Evolutionary conservation across 139 green algal genomes (phyloP), one percentile per base, ranked within the genome.

Genomic region (Chlamydomonas sphaeroides): DNA sequence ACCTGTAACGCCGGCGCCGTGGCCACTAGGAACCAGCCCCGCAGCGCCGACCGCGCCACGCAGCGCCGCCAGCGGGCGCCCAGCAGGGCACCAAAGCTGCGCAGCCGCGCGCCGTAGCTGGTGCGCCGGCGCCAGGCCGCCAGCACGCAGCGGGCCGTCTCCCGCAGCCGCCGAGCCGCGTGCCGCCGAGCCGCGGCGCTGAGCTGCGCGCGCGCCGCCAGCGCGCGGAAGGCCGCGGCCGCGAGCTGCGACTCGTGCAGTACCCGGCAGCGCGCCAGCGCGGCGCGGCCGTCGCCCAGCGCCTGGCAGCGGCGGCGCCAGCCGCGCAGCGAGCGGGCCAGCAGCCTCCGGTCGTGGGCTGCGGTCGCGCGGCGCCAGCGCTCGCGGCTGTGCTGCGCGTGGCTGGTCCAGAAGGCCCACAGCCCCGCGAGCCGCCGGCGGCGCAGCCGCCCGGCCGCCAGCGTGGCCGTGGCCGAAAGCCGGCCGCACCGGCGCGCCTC

Each of bases 11-110:
- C 32, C 7, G 42, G n/a, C 7, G 15, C 23, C 41, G 70, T 59
- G 32, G 21, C 45, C 30, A 57, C 74, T 1, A 33, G 15, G 30
- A 70, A 70, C 74, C 74, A 80, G 20, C 39, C 35, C 20, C 74
- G 74, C 74, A 80, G 74, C 74, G 70, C 74, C n/a, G 30, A 59
- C 7, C 74, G 59, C 23, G 39, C 41, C 30, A 80, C 28, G 30
- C n/a, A 32, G 30, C 57, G 74, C 28, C 39, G 30, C 74, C 74
- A 80, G 17, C 35, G 42, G 56, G 7, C 39, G 1, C n/a, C 5
- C 38, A 80, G 39, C 74, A 70, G 17, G 14, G n/a, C 59, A 41
- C 59, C 59, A n/a, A 80, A 48, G 61, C 57, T 33, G 1, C 35
- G 41, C 38, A 70, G 39, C 5, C 59, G 14, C 6, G 41, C n/a